These are phyloP conservation scores for Poterioochromonas sp. DNA, from an alignment of 352 stramenopile genomes.

Conservation along the genomic window DNA sequence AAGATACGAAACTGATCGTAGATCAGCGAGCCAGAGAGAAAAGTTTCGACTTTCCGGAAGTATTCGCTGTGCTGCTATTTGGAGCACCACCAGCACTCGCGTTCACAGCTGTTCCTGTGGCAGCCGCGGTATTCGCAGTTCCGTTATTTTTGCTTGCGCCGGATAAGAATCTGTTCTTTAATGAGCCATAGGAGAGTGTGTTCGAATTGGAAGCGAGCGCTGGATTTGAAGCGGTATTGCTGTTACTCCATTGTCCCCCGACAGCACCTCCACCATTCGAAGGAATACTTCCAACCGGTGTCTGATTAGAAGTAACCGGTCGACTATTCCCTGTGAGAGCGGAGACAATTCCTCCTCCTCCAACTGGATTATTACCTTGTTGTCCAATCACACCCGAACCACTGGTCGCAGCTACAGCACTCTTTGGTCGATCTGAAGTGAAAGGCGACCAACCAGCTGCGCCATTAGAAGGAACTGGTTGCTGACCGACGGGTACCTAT, in stretches of 20 bases:
- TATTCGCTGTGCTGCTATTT: not conserved
- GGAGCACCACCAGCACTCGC: not conserved
- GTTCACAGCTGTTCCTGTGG: not conserved
- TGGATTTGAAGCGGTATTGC: not conserved
- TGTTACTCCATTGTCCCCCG: not conserved
- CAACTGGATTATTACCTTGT: too few relatives aligned
- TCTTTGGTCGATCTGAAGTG: too few relatives aligned
- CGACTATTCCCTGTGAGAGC: not conserved
- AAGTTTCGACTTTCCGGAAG: not conserved
- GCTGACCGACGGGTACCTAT: too few relatives aligned
- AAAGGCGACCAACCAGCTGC: too few relatives aligned
- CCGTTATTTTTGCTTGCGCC: not conserved
- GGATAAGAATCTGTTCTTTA: conserved; percentile 18
- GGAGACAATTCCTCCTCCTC: too few relatives aligned
- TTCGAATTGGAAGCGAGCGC: not conserved
- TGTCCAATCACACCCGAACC: too few relatives aligned
- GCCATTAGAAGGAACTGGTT: too few relatives aligned
- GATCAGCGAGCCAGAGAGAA: conserved; percentile 12
- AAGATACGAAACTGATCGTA: conserved; percentile 28
- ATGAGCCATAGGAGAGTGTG: conserved; percentile 2
- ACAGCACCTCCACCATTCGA: not conserved
- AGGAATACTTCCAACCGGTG: not conserved
- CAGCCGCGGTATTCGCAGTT: not conserved
- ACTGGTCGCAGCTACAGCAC: too few relatives aligned
- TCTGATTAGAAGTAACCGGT: not conserved